These are phyloP conservation scores for Castanea mollissima DNA, from an alignment of 306 rosid species.

Conservation along the genomic window DNA sequence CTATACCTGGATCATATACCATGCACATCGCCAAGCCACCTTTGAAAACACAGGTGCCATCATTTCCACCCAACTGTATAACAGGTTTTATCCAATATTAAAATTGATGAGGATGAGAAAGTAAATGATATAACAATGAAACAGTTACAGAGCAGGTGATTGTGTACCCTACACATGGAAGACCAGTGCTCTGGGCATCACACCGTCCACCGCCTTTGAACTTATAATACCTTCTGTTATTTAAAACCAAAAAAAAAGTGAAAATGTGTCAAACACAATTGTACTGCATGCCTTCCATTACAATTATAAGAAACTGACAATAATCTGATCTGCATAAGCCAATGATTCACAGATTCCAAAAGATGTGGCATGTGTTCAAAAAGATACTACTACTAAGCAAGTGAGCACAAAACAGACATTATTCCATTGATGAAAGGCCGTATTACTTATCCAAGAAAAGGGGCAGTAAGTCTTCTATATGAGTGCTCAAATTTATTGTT, in stretches of 20 bases:
- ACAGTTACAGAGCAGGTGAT: background rate
- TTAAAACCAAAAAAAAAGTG: background rate
- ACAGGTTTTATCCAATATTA: constrained; percentile 25
- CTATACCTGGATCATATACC: constrained; percentile 92
- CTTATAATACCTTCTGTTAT: constrained; percentile 74
- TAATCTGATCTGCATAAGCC: background rate
- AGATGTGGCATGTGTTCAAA: background rate
- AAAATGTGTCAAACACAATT: constrained; percentile 4
- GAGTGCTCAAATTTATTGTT: too few species aligned
- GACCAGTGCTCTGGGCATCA: constrained; percentile 58
- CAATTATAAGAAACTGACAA: background rate
- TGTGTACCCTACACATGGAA: constrained; percentile 84
- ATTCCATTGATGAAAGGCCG: background rate
- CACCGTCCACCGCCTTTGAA: constrained; percentile 75
- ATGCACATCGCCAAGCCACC: constrained; percentile 77
- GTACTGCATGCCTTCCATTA: background rate
- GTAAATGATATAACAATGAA: constrained; percentile 9
- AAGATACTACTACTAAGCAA: background rate
- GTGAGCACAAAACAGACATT: background rate
- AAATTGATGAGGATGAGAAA: background rate
- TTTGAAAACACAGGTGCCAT: constrained; percentile 96
- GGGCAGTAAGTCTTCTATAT: background rate
- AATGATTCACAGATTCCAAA: background rate
- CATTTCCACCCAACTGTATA: constrained; percentile 93
- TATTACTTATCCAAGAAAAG: too few species aligned